Conservation (phyloP, 2,329 filamentous ascomycete species). For the Helicocarpus griseus region DNA sequence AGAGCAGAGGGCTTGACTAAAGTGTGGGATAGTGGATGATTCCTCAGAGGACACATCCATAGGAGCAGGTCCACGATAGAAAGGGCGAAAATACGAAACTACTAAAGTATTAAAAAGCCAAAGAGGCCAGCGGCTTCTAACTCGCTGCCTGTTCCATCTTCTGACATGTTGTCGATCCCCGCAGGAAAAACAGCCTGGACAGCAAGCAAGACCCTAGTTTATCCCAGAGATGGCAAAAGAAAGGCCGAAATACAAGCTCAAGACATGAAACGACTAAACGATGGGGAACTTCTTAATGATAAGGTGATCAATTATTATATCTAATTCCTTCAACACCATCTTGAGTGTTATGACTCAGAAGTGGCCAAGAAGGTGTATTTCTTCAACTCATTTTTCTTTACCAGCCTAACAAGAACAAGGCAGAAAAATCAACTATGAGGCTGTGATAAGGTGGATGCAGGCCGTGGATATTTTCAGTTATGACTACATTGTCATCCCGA, state of each 20-base stretch:
- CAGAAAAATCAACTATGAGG: not conserved
- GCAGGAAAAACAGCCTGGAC: not conserved
- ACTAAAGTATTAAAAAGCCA: not conserved
- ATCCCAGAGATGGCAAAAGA: not conserved
- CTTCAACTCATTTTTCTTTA: not conserved
- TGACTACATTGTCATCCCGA: not conserved
- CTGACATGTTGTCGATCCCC: not conserved
- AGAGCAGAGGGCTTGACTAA: not conserved
- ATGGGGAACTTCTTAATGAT: not conserved
- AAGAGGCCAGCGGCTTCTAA: not conserved
- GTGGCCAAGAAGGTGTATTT: not conserved
- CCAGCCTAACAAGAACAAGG: not conserved
- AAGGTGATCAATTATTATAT: not conserved
- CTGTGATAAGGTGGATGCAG: not conserved
- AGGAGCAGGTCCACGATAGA: not conserved
- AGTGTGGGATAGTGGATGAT: not conserved
- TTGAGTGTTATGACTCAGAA: not conserved
- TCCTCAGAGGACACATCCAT: not conserved
- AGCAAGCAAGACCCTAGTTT: no score
- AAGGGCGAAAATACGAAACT: not conserved
- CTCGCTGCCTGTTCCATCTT: not conserved
- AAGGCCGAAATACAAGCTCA: not conserved
- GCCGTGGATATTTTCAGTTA: not conserved
- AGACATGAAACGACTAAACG: not conserved
- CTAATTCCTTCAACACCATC: not conserved